A percentile compares a stretch with the other conserved stretches of the same genome.
Conservation (phyloP, 805 yeast species). For the Yamadazyma philogaea region DNA sequence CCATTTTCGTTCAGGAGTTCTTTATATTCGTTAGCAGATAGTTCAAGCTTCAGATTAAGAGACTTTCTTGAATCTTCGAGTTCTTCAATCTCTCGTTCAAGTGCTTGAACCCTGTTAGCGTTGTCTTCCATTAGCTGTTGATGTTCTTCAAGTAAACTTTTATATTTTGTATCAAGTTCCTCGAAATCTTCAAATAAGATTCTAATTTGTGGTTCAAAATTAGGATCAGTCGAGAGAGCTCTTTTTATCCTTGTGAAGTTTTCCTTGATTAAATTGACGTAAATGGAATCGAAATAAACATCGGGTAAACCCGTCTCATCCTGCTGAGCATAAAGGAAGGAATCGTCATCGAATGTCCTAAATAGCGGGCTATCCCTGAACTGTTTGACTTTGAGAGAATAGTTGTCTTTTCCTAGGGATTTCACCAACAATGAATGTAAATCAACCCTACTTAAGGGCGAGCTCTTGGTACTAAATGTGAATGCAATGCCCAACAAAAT, state of each 20-base stretch:
- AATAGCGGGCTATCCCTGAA: slow-evolving; percentile 60
- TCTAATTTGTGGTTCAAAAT: slow-evolving; percentile 62
- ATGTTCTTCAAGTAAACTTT: slow-evolving; percentile 23
- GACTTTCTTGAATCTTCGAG: slow-evolving; percentile 14
- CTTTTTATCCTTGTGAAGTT: slow-evolving; percentile 63
- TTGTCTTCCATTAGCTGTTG: slow-evolving; percentile 20
- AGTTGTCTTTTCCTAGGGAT: slow-evolving; percentile 79
- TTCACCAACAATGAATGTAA: slow-evolving; percentile 61
- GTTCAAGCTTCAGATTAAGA: slow-evolving; percentile 19
- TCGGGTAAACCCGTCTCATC: slow-evolving; percentile 88
- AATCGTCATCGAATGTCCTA: slow-evolving; percentile 52
- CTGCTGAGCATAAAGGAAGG: slow-evolving; percentile 47
- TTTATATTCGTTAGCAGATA: slow-evolving; percentile 20
- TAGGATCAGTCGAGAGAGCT: slow-evolving; percentile 73
- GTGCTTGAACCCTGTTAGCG: slow-evolving; percentile 16
- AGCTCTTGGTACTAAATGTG: slow-evolving; percentile 63
- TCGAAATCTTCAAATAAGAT: slow-evolving; percentile 62
- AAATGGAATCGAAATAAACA: slow-evolving; percentile 65
- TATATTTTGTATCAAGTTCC: slow-evolving; percentile 38
- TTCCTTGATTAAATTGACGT: slow-evolving; percentile 65
- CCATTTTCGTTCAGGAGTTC: slow-evolving; percentile 20
- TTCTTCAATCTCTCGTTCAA: slow-evolving; percentile 19
- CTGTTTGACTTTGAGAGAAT: slow-evolving; percentile 66
- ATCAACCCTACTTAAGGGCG: slow-evolving; percentile 62
- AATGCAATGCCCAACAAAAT: slow-evolving; percentile 72